These are phyloP conservation scores for Peronospora belbahrii DNA, from an alignment of 352 stramenopile species.

Conservation along the genomic window DNA sequence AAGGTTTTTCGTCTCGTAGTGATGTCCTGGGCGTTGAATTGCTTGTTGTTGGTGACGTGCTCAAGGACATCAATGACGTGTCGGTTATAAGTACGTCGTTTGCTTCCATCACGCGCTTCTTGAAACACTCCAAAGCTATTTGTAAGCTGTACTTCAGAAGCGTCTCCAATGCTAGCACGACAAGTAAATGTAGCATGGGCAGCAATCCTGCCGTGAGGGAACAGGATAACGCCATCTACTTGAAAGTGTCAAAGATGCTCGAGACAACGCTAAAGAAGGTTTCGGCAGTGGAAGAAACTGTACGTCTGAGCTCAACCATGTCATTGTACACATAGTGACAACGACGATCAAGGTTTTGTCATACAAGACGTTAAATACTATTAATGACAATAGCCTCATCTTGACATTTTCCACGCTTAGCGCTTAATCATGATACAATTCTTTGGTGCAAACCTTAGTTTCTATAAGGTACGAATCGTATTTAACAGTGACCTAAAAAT, in stretches of 20 bases:
- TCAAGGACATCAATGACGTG: constrained; percentile 72
- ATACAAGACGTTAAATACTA: too few relatives aligned
- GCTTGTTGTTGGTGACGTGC: constrained; percentile 48
- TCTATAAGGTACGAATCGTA: constrained; percentile 11
- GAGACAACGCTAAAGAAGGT: constrained; percentile 76
- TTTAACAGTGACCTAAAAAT: constrained; percentile 6
- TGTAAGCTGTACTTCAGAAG: constrained; percentile 68
- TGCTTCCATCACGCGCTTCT: constrained; percentile 61
- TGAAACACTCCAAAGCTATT: constrained; percentile 70
- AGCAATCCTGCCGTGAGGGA: constrained; percentile 28
- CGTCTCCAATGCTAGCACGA: neutral
- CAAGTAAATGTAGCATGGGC: constrained; percentile 21
- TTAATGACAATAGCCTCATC: too few relatives aligned
- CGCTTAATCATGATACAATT: too few relatives aligned
- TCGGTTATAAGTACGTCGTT: constrained; percentile 45
- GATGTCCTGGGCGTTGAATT: constrained; percentile 62
- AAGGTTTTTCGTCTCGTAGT: constrained; percentile 53
- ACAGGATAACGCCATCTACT: constrained; percentile 40
- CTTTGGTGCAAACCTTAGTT: too few relatives aligned
- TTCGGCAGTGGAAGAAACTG: constrained; percentile 59
- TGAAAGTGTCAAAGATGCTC: constrained; percentile 64
- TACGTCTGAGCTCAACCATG: constrained; percentile 69
- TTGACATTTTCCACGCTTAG: too few relatives aligned
- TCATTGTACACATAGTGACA: constrained; percentile 50
- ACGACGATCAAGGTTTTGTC: too few relatives aligned